Evolutionary conservation across 75 land plant species (phyloP), one percentile per base, ranked within the genome.

Genomic region (Pseudotsuga menziesii): DNA sequence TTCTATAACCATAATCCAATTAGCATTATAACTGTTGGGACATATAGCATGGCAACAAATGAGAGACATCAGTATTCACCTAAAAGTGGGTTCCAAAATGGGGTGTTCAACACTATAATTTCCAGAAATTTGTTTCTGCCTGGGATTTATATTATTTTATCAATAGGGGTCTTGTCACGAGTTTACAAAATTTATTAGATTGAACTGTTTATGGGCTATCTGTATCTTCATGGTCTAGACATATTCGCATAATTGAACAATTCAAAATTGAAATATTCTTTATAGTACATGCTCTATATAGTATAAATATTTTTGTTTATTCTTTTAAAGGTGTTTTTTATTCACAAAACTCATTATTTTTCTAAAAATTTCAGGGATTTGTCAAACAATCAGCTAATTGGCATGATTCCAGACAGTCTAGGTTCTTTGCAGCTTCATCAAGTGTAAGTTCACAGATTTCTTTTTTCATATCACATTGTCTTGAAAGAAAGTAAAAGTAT

Each of bases 361-460:
- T 8, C 52, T 48, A 48, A 48, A 8, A 48, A 48, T 32, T 82
- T 41, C 83, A 92, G 93, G 80, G 95, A 92, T 87, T 84, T 94
- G 75, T 90, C 99, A 78, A 69, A 74, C 36, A 96, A 92, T 83
- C 67, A 78, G 69, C 86, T 96, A 20, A 63, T 91, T 57, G 98
- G 99, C 9, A 76, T 60, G 29, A 94, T 96, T 77, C 99, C 99
- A 7, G 80, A 84, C 23, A 94, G 95, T 64, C 82, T 96, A 61
- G 85, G 93, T 52, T 90, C 94, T 58, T 77, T 85, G 19, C 84
- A 71, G 72, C 82, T 96, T 72, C 84, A 83, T 57, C 86, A 86
- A 72, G 90, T 92, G 99, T 97, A 91, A 89, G 99, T 81, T 29
- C 64, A 16, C 8, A 20, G 76, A 52, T 75, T 54, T 66, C 4